phyloP scores from a whole-genome alignment of 805 yeast species.

The Candida chilensis region DNA sequence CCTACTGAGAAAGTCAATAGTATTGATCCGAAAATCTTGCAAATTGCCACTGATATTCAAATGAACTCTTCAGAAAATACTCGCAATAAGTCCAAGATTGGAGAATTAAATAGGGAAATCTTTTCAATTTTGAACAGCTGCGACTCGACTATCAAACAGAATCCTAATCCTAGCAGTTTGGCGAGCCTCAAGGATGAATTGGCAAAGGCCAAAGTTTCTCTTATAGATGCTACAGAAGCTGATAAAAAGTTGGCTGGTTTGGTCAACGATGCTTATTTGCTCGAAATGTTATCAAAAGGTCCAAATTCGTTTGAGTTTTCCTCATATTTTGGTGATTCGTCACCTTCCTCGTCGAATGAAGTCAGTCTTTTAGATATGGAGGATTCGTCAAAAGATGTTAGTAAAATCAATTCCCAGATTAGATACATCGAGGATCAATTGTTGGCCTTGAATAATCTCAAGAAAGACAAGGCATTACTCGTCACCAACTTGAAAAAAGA shows the following conservation, averaged over 20 bases:
- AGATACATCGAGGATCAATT: slow-evolving; percentile 45
- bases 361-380: slow-evolving; percentile 64
- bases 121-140: slow-evolving; percentile 20
- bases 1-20: no score
- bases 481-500: slow-evolving; percentile 58
- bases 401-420: slow-evolving; percentile 24
- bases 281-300: slow-evolving; percentile 28
- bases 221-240: slow-evolving; percentile 51
- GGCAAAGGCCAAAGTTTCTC: slow-evolving; percentile 45
- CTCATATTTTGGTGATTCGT: no score
- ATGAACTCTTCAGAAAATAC: neutral
- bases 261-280: slow-evolving; percentile 21
- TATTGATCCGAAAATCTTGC: no score
- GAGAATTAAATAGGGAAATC: slow-evolving; percentile 23
- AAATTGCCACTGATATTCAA: neutral
- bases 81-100: slow-evolving; percentile 17
- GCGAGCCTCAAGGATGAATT: slow-evolving; percentile 45
- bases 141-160: no score
- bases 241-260: slow-evolving; percentile 45
- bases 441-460: slow-evolving; percentile 52
- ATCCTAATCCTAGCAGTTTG: no score
- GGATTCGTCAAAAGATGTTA: slow-evolving; percentile 23
- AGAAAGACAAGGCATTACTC: slow-evolving; percentile 52
- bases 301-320: slow-evolving; percentile 27
- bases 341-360: no score